These are phyloP conservation scores for Glomus cerebriforme DNA, from an alignment of 192 early-diverging fungal species.

Conservation along the genomic window DNA sequence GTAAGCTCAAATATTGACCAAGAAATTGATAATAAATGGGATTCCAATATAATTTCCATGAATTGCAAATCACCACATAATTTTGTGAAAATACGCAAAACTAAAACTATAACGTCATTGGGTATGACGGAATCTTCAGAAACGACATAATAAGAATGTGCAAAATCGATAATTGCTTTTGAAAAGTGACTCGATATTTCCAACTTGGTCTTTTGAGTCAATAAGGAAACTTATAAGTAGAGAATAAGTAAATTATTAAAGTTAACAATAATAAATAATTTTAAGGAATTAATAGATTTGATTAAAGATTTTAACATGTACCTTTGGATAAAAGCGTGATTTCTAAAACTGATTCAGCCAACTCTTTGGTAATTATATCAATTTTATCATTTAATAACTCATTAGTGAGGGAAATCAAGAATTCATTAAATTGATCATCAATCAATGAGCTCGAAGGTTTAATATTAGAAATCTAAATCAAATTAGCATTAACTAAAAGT, in stretches of 20 bases:
- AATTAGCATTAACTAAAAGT: background rate
- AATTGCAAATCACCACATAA: background rate
- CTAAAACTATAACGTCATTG: background rate
- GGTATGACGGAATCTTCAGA: background rate
- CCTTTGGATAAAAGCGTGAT: slow-evolving; percentile 9
- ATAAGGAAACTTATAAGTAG: background rate
- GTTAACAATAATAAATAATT: background rate
- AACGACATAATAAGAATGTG: background rate
- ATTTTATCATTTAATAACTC: background rate
- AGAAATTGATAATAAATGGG: background rate
- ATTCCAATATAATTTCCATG: slow-evolving; percentile 20
- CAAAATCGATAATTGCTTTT: background rate
- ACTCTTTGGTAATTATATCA: background rate
- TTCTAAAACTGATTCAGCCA: background rate
- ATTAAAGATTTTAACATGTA: background rate
- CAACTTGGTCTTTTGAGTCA: background rate
- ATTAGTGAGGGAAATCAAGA: background rate
- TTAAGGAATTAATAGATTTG: background rate
- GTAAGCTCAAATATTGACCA: slow-evolving; percentile 19
- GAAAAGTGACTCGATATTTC: background rate
- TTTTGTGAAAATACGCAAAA: slow-evolving; percentile 16
- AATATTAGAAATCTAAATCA: background rate
- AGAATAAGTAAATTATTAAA: background rate
- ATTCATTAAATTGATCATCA: background rate
- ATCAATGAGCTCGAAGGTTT: background rate